Evolutionary conservation across 306 rosid genomes (phyloP).

Genomic region (Citrullus colocynthis): DNA sequence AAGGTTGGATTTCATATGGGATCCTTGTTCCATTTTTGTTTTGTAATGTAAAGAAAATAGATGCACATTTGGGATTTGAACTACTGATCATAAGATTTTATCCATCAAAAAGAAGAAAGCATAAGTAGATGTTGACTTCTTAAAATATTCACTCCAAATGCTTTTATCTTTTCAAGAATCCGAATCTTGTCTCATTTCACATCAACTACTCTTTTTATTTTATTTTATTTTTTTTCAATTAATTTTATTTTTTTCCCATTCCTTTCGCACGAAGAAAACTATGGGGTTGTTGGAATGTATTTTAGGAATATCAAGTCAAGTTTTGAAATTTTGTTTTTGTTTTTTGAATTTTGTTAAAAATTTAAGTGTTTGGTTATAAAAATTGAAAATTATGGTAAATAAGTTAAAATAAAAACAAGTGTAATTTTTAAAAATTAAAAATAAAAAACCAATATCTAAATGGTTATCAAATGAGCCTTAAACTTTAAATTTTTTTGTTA

Average conservation of each 20-base stretch:
- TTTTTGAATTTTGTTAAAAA: no score
- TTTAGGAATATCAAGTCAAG: neutral
- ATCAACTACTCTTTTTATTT: neutral
- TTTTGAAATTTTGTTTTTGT: no score
- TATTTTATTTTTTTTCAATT: no score
- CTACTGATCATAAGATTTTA: neutral
- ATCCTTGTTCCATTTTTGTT: neutral
- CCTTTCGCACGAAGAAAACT: neutral
- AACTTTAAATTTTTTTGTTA: no score
- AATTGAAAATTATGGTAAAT: no score
- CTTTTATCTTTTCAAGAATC: neutral
- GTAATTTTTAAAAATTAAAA: no score
- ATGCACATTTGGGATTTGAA: neutral
- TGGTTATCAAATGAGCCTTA: no score
- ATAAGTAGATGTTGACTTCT: neutral
- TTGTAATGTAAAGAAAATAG: neutral
- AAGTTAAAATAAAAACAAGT: no score
- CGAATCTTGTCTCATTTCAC: neutral
- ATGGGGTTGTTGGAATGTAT: neutral
- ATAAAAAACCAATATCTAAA: no score
- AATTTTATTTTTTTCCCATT: neutral
- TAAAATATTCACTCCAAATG: slow-evolving; percentile 1
- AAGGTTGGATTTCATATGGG: no score
- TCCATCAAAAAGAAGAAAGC: neutral
- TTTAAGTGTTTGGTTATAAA: no score